These are phyloP conservation scores for Plasmodium gallinaceum DNA, from an alignment of 169 alveolate genomes.

Conservation along the genomic window DNA sequence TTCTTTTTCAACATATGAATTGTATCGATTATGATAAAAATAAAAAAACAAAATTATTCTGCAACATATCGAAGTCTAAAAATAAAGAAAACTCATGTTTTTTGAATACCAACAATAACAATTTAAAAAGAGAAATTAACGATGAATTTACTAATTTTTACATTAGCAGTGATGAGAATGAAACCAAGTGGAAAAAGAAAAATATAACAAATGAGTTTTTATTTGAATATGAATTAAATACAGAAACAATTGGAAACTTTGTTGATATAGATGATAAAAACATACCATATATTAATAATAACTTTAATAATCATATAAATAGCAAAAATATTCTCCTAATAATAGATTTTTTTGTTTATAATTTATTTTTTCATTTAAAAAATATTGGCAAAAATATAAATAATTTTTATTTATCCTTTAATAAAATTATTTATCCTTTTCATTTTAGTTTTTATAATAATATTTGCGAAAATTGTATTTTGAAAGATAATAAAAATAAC, in stretches of 20 bases:
- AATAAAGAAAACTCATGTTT: background rate
- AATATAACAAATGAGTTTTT: constrained; percentile 3
- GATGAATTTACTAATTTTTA: background rate
- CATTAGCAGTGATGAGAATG: background rate
- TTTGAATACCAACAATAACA: background rate
- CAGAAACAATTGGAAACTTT: constrained; percentile 26
- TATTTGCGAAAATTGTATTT: constrained; percentile 51
- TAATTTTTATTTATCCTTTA: constrained; percentile 48
- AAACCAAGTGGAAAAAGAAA: constrained; percentile 13
- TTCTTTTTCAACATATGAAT: constrained; percentile 8
- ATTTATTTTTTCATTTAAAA: constrained; percentile 62
- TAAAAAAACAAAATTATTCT: constrained; percentile 12
- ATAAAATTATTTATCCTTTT: constrained; percentile 48
- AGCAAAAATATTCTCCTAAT: constrained; percentile 39
- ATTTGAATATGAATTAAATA: constrained; percentile 15
- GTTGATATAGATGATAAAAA: constrained; percentile 60
- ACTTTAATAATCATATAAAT: constrained; percentile 24
- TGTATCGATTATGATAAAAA: constrained; percentile 7
- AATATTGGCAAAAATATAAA: constrained; percentile 51
- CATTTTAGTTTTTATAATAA: constrained; percentile 30
- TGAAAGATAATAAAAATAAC: constrained; percentile 2
- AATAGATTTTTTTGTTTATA: constrained; percentile 44
- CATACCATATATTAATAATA: constrained; percentile 29
- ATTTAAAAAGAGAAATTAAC: constrained; percentile 14
- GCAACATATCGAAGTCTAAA: constrained; percentile 2